A percentile compares a stretch with the other conserved stretches of the same genome.
Conservation (phyloP, 805 yeast species). For the Barnettozyma salicaria region DNA sequence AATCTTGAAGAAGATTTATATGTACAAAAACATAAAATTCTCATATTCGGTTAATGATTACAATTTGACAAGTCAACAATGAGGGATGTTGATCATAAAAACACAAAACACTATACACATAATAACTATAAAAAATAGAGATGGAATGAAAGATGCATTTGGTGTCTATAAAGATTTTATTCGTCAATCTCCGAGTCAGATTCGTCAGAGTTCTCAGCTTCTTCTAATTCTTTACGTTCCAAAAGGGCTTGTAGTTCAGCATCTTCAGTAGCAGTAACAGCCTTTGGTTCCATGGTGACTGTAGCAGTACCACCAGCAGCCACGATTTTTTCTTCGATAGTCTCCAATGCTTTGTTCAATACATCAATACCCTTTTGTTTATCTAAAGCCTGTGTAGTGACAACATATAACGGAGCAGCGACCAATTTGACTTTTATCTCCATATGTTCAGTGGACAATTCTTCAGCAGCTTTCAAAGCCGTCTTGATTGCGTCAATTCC, state of each 20-base stretch:
- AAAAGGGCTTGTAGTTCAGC: conserved; percentile 94
- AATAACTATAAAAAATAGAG: no score
- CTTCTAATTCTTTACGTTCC: conserved; percentile 86
- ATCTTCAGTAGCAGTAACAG: conserved; percentile 97
- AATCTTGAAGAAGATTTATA: no score
- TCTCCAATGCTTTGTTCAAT: conserved; percentile 73
- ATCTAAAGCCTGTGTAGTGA: conserved; percentile 89
- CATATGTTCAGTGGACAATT: conserved; percentile 71
- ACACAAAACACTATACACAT: no score
- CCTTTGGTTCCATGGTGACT: conserved; percentile 97
- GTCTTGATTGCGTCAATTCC: conserved; percentile 95
- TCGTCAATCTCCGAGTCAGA: conserved; percentile 43
- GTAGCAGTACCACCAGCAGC: conserved; percentile 80
- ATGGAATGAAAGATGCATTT: no score
- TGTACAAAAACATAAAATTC: no score
- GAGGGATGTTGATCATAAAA: no score
- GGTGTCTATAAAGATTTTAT: no score
- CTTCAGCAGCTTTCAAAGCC: conserved; percentile 85
- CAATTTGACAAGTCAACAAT: no score
- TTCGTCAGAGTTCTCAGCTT: conserved; percentile 77
- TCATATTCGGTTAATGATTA: no score
- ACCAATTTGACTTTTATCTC: conserved; percentile 91
- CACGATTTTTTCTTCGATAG: conserved; percentile 63
- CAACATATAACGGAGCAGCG: conserved; percentile 94
- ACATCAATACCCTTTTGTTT: conserved; percentile 81